Base-by-base conservation (phyloP, 2,329 filamentous ascomycete species). In the Xylariomycetidae sp. region DNA sequence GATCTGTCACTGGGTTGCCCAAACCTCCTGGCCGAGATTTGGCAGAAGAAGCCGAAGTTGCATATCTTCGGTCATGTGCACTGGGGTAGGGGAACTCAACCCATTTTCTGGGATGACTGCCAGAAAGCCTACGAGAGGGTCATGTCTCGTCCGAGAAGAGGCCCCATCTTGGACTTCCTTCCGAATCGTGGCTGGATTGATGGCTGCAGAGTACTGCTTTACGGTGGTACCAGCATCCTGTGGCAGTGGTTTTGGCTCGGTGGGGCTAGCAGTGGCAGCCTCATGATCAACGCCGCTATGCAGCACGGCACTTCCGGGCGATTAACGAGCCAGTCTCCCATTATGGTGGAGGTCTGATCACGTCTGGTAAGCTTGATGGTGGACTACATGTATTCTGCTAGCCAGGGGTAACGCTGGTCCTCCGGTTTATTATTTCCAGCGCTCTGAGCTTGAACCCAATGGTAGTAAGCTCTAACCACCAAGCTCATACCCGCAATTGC, bases 51-150 rank as follows among this genome's bases (percentile, higher is more conserved):
- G 41, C 88, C 88, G 0, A 67, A 67, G 10, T 63, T 94, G 10
- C 86, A 94, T 57, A 72, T 94, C 29, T 94, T 92, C 55, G 88
- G 87, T 1, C 88, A 95, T 58, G 73, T 89, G 16, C 88, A 95
- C 61, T 82, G 72, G 51, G 84, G 77, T 7, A 74, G 82, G 28
- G 88, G 87, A 12, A 66, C 65, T 26, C 78, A 88, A 49, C 59
- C 77, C 0, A 70, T 84, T 8, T 82, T 76, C 59, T 94, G 84
- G 70, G 85, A 92, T 56, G 72, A 78, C 17, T 74, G 76, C 39
- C 85, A 93, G 58, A 63, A 63, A 19, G 72, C 73, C 2, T 88
- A 86, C 59, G 85, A 90, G 59, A 64, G 67, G n/a, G 67, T 86
- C 16, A 60, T 74, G 53, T 60, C 63, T 1, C 59, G 59, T 9